Evolutionary conservation across 331 rosid genomes (phyloP), one percentile per base, ranked within the genome.

Genomic region (Arachis monticola): DNA sequence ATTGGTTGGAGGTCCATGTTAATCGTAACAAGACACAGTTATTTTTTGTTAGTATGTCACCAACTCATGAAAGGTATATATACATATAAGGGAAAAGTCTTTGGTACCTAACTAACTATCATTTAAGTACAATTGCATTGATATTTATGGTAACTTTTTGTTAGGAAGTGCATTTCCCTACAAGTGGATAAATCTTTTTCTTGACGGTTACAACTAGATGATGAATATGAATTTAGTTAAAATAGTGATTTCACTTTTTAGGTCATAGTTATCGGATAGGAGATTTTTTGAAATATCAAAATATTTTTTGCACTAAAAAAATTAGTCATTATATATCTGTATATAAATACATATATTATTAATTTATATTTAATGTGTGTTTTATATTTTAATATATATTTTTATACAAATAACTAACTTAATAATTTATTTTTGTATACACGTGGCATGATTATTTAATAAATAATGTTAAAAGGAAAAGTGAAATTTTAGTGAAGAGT

Each of bases 1-100:
- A 95, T 74, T 90, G 99, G 99, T 72, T 88, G 83, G 97, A 95
- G 85, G 74, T 95, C 4, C 97, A 94, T 62, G 91, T 92, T n/a
- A 81, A 94, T 72, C 80, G 82, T 35, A 88, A 51, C 86, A 94
- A 87, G 58, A 88, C 99, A 45, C 75, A 75, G 1, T 38, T 92
- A 82, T 90, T 89, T 64, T 92, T 94, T 22, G 90, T 94, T 69
- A 88, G 91, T 86, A 86, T 94, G 97, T 94, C 99, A n/a, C 99
- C 97, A 0, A 94, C 93, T 72, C 99, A 94, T 59, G 86, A 86
- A 62, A 95, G 88, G 99, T 91, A 89, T 35, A 4, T 13, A n/a
- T n/a, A 6, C 1, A 4, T 13, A n/a, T n/a, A 6, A 13, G 27
- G 59, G 59, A 53, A 53, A 53, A 13, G 30, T 53, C 27, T n/a